Evolutionary conservation across 768 basidiomycete genomes (phyloP).

Genomic region (Russula ochroleuca): DNA sequence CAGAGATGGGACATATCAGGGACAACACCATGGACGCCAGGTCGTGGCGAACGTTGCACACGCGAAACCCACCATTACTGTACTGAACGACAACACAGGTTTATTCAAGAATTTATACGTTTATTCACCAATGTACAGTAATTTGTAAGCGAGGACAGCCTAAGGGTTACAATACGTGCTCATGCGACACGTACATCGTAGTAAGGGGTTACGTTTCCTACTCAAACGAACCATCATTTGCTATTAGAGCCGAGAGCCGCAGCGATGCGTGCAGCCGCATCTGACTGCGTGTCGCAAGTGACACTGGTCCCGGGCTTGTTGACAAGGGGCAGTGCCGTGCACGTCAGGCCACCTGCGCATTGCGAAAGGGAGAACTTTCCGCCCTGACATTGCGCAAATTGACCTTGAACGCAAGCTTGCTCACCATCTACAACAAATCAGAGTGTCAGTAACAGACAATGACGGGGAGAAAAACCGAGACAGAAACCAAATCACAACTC

Average conservation of each 20-base stretch:
- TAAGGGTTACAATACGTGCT: background rate
- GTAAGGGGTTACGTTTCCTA: too few species aligned
- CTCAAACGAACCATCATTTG: background rate
- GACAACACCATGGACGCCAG: too few species aligned
- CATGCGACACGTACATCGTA: background rate
- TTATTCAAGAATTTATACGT: too few species aligned
- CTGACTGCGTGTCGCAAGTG: constrained; percentile 36
- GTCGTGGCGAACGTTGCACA: too few species aligned
- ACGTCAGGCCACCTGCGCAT: constrained; percentile 33
- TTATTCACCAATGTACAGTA: too few species aligned
- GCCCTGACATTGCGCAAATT: constrained; percentile 41
- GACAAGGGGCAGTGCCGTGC: constrained; percentile 43
- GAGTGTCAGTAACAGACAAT: background rate
- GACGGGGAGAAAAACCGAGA: background rate
- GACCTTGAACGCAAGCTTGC: constrained; percentile 38
- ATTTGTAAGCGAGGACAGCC: too few species aligned
- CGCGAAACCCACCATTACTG: too few species aligned
- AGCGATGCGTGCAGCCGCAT: constrained; percentile 37
- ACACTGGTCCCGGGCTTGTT: constrained; percentile 40
- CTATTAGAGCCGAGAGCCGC: constrained; percentile 30
- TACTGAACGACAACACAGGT: too few species aligned
- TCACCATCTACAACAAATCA: constrained; percentile 31
- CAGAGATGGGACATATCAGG: too few species aligned
- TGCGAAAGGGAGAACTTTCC: constrained; percentile 35
- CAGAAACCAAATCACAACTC: constrained; percentile 3